phyloP scores from a whole-genome alignment of 2,329 filamentous ascomycete genomes.

The Neopestalotiopsis rosae region DNA sequence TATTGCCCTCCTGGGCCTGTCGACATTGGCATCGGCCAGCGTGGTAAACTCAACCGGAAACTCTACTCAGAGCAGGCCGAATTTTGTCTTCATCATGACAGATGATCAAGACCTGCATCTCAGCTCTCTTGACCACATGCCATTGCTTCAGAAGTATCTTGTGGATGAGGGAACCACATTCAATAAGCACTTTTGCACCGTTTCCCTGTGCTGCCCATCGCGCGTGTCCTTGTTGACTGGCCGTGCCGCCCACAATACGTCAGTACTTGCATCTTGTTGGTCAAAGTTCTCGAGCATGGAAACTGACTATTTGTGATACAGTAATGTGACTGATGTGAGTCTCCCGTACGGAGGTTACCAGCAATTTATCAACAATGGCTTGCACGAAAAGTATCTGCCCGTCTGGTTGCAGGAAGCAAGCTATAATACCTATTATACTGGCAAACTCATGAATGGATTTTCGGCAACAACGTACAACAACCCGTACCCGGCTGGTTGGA shows the following conservation, averaged over 20 bases:
- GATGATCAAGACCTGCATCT: slow-evolving; percentile 72
- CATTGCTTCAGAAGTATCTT: slow-evolving; percentile 60
- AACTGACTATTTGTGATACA: background rate
- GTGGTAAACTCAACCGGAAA: slow-evolving; percentile 55
- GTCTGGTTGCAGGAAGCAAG: slow-evolving; percentile 73
- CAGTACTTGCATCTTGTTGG: slow-evolving; percentile 66
- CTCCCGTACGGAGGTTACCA: slow-evolving; percentile 57
- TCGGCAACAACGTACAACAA: slow-evolving; percentile 64
- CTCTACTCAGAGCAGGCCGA: slow-evolving; percentile 42
- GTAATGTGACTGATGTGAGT: slow-evolving; percentile 10
- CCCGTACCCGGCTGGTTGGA: slow-evolving; percentile 64
- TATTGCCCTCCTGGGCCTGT: background rate
- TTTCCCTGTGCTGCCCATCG: slow-evolving; percentile 71
- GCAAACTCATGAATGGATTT: slow-evolving; percentile 73
- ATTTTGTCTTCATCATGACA: slow-evolving; percentile 71
- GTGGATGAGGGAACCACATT: slow-evolving; percentile 64
- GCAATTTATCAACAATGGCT: slow-evolving; percentile 68
- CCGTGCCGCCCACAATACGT: slow-evolving; percentile 72
- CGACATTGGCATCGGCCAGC: slow-evolving; percentile 63
- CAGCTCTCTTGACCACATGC: slow-evolving; percentile 66
- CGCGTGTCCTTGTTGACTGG: slow-evolving; percentile 70
- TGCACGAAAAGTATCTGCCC: slow-evolving; percentile 71
- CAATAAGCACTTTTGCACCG: slow-evolving; percentile 68
- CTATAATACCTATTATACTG: slow-evolving; percentile 75
- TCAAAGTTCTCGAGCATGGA: slow-evolving; percentile 24